A percentile compares a stretch with the other conserved stretches of the same genome.
Evolutionary conservation across 106 monocot species (phyloP).

Genomic region (Apostasia ramifera): DNA sequence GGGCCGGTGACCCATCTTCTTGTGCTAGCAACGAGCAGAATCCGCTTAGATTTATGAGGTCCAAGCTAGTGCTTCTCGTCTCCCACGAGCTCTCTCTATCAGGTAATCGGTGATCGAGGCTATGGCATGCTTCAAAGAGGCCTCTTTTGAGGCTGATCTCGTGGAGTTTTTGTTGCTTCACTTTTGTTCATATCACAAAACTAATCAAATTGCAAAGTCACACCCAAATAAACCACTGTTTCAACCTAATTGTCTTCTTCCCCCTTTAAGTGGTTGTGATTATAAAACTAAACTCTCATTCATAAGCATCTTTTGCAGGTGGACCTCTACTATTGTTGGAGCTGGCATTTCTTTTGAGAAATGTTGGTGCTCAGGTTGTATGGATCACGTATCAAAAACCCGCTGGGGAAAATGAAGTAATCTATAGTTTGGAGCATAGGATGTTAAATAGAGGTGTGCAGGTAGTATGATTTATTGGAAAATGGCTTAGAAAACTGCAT

Average conservation of each 20-base stretch:
- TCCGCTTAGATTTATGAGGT: conserved; percentile 76
- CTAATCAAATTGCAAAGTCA: no score
- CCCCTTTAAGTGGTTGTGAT: background rate
- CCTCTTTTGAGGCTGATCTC: background rate
- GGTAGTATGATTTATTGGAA: conserved; percentile 22
- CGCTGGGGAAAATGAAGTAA: conserved; percentile 40
- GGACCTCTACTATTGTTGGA: conserved; percentile 96
- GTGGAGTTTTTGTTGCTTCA: background rate
- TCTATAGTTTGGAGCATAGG: conserved; percentile 67
- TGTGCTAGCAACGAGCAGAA: conserved; percentile 3
- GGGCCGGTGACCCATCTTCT: background rate
- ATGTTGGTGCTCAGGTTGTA: conserved; percentile 50
- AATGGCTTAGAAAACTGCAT: no score
- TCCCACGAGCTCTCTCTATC: conserved; percentile 97
- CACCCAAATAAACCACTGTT: no score
- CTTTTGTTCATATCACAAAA: background rate
- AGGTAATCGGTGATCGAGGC: conserved; percentile 23
- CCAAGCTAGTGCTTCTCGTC: conserved; percentile 72
- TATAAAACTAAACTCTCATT: background rate
- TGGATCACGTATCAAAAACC: conserved; percentile 83
- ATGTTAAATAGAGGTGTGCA: conserved; percentile 72
- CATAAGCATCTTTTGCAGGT: conserved; percentile 31
- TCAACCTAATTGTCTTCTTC: no score
- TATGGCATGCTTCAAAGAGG: background rate
- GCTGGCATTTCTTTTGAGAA: conserved; percentile 84